phyloP scores from a whole-genome alignment of 2,329 filamentous ascomycete species.

The Mariannaea sp. region DNA sequence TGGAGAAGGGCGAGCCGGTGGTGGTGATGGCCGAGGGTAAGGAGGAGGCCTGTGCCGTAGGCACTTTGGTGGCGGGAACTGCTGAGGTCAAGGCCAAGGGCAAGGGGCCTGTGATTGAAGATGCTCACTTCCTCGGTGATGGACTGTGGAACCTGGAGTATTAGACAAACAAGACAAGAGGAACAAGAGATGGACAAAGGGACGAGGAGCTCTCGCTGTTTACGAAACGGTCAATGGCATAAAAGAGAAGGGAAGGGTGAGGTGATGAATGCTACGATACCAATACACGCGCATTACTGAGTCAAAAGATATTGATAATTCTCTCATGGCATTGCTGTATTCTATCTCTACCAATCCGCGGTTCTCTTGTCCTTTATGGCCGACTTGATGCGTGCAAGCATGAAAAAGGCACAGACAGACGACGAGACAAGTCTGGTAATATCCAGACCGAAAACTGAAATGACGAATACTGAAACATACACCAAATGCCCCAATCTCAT shows the following conservation, averaged over 20 bases:
- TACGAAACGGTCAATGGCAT: neutral
- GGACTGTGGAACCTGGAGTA: slow-evolving; percentile 80
- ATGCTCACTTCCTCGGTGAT: slow-evolving; percentile 91
- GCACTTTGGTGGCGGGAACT: slow-evolving; percentile 80
- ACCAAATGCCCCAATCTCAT: too few relatives aligned
- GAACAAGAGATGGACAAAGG: slow-evolving; percentile 43
- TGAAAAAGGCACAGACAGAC: too few relatives aligned
- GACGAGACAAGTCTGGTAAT: too few relatives aligned
- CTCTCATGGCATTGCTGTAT: too few relatives aligned
- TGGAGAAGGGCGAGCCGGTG: slow-evolving; percentile 82
- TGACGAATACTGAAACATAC: too few relatives aligned
- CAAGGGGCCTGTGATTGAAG: slow-evolving; percentile 92
- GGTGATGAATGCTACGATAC: slow-evolving; percentile 11
- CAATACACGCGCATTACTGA: slow-evolving; percentile 12
- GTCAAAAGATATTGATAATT: neutral
- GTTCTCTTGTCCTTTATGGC: too few relatives aligned
- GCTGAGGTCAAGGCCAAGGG: slow-evolving; percentile 92
- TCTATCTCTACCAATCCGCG: too few relatives aligned
- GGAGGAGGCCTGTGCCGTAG: slow-evolving; percentile 86
- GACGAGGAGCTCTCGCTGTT: neutral
- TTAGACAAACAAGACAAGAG: too few relatives aligned
- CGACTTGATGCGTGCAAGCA: too few relatives aligned
- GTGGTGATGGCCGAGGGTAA: slow-evolving; percentile 94
- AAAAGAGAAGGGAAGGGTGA: neutral
- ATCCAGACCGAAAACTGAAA: too few relatives aligned